Conservation (phyloP, 2,329 filamentous ascomycete genomes). For the Neofusicoccum parvum region DNA sequence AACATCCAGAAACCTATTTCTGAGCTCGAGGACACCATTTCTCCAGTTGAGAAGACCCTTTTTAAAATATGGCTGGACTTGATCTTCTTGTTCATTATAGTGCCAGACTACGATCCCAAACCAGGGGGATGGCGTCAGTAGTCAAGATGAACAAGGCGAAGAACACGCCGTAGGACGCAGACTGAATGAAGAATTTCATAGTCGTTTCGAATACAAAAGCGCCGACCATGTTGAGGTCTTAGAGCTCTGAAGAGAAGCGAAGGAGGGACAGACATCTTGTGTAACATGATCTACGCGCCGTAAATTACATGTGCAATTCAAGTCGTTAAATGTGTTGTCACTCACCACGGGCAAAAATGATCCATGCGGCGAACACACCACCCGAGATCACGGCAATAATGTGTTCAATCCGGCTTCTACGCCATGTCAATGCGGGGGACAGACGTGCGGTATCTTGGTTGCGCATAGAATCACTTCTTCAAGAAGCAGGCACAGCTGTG, state of each 20-base stretch:
- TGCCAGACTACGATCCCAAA: constrained; percentile 24
- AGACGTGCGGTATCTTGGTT: no score
- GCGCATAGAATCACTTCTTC: no score
- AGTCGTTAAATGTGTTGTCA: neutral
- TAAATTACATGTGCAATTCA: neutral
- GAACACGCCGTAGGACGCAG: constrained; percentile 71
- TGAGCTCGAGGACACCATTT: no score
- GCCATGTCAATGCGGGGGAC: no score
- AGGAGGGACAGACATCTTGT: neutral
- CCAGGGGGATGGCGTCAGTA: constrained; percentile 65
- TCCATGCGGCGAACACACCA: constrained; percentile 90
- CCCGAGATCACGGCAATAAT: constrained; percentile 81
- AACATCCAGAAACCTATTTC: no score
- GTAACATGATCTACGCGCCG: neutral
- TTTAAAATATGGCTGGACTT: fast-evolving
- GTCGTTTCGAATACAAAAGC: constrained; percentile 84
- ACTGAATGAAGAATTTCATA: constrained; percentile 93
- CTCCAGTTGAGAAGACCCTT: no score
- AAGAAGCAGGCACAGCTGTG: no score
- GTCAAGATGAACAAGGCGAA: constrained; percentile 68
- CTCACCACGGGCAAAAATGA: constrained; percentile 84
- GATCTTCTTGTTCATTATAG: no score
- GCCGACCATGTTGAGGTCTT: constrained; percentile 59
- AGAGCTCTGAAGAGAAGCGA: neutral
- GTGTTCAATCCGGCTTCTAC: constrained; percentile 85